Base-by-base conservation (phyloP, 1,284 basidiomycete species). In the Paramarasmius palmivorus region DNA sequence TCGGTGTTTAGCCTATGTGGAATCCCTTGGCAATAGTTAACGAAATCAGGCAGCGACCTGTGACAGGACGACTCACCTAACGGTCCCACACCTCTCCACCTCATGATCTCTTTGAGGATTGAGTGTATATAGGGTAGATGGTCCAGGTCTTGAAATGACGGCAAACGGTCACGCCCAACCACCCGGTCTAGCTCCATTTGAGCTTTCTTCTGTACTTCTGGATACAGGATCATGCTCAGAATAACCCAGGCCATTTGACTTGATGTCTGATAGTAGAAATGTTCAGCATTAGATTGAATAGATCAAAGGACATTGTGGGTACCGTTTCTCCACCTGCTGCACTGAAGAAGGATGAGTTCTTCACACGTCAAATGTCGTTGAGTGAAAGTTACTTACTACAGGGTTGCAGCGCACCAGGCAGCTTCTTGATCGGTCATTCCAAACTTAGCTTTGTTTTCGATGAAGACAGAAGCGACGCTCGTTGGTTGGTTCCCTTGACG, bases 221-320 rank as follows among this genome's bases (percentile, higher is more conserved):
- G 62, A 44, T 62, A 52, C 26, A 61, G 26, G 0, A 55, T 39
- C 55, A 62, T 61, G 2, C 57, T 57, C 32, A 59, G 34, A 6
- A 64, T 51, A 34, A 62, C 58, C 52, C 57, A 59, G 1, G 55
- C 48, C 12, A 59, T 35, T 12, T 40, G 38, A 4, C 49, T 53
- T 9, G 59, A 50, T 10, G 54, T 60, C 61, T 60, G 37, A 9
- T 32, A 32, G 41, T 36, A 32, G 32, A 9, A 29, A 17, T 15
- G 6, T 17, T 15, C 1, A 44, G 39, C 10, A 19, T 15, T 19
- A 19, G 45, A 19, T 45, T 5, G 4, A 26, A 49, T 32, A 19
- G 15, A 19, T 3, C 12, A 41, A 14, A 36, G 37, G 14, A 35
- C n/a, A 32, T 15, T 15, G 7, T 10, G 29, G 29, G 22, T 48